Conservation (phyloP, 1,284 basidiomycete genomes). For the Coniferiporia weirii region DNA sequence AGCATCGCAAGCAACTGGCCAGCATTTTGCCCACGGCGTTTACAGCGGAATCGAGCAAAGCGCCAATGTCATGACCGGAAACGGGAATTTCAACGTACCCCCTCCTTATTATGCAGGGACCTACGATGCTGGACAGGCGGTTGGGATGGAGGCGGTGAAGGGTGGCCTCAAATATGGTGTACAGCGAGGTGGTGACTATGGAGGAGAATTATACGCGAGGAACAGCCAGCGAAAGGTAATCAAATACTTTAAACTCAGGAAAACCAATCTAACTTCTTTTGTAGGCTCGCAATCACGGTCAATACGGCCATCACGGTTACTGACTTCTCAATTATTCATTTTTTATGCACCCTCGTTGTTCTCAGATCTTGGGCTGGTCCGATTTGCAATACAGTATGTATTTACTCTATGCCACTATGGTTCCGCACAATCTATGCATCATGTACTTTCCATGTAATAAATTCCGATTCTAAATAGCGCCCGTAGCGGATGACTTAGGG, state of each 20-base stretch:
- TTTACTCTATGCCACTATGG: too few species aligned
- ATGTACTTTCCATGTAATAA: too few species aligned
- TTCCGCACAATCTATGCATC: too few species aligned
- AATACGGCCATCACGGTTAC: too few species aligned
- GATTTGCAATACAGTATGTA: too few species aligned
- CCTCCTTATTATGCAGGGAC: neutral
- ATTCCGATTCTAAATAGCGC: too few species aligned
- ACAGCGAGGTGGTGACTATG: neutral
- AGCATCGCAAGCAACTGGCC: neutral
- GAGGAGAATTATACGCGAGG: neutral
- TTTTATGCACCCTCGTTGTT: too few species aligned
- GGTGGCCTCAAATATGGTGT: neutral
- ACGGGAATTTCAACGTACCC: neutral
- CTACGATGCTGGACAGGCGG: neutral
- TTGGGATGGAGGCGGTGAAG: neutral
- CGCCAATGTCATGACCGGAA: neutral
- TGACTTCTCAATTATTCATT: too few species aligned
- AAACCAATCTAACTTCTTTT: too few species aligned
- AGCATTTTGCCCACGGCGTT: neutral
- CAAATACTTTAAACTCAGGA: neutral
- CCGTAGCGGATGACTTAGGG: too few species aligned
- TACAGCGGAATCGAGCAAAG: neutral
- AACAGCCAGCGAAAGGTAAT: neutral
- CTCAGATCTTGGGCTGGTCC: too few species aligned
- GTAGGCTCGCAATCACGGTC: too few species aligned